Evolutionary conservation across 192 early-diverging fungal species (phyloP).

Genomic region (Mortierella claussenii): DNA sequence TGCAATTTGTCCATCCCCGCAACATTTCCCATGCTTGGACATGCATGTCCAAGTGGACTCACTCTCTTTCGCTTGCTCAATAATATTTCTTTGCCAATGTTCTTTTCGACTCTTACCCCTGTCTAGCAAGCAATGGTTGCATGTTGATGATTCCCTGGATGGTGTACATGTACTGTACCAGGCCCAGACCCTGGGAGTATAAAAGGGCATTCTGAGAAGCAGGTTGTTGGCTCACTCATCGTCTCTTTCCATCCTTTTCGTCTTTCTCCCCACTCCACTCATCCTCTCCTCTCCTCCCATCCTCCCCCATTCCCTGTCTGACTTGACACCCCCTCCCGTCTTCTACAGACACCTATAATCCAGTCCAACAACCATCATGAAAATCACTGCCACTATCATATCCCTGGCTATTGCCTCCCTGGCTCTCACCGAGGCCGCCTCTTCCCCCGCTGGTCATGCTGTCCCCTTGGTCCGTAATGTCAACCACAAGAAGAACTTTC

Average conservation of each 20-base stretch:
- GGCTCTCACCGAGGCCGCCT: constrained; percentile 6
- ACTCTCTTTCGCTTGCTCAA: no score
- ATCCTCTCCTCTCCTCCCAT: background rate
- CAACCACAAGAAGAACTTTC: constrained; percentile 12
- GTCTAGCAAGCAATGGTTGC: no score
- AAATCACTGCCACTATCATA: constrained; percentile 6
- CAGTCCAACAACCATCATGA: constrained; percentile 10
- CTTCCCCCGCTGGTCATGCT: background rate
- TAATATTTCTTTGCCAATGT: no score
- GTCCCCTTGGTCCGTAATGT: constrained; percentile 4
- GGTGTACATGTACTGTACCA: no score
- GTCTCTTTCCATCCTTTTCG: background rate
- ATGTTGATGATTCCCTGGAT: no score
- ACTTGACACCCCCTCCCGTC: background rate
- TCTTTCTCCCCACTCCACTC: background rate
- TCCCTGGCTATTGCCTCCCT: constrained; percentile 12
- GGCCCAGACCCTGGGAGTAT: no score
- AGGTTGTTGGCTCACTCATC: background rate
- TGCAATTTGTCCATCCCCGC: no score
- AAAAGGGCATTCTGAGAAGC: background rate
- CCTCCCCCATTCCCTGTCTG: background rate
- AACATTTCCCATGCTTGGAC: no score
- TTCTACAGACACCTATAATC: background rate
- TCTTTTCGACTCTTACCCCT: no score
- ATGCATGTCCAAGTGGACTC: no score